phyloP scores from a whole-genome alignment of 768 basidiomycete genomes.

The Fibroporia radiculosa region DNA sequence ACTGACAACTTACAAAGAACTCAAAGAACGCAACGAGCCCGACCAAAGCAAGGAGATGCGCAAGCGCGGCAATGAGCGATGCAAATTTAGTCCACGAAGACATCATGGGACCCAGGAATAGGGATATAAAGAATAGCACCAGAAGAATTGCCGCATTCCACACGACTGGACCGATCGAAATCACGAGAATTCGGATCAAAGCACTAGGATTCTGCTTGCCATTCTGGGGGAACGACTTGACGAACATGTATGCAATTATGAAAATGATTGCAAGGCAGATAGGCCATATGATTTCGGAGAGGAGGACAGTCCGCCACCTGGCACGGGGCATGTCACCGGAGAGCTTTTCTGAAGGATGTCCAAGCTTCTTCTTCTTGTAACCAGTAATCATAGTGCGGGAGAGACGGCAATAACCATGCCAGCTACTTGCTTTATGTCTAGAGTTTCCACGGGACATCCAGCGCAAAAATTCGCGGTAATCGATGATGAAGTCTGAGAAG shows the following conservation, averaged over 20 bases:
- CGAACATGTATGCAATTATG: constrained; percentile 83
- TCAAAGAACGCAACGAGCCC: constrained; percentile 90
- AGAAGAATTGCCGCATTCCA: constrained; percentile 91
- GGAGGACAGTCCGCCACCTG: constrained; percentile 73
- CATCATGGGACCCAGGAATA: constrained; percentile 89
- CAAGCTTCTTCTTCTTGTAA: constrained; percentile 98
- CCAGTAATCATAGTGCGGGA: constrained; percentile 97
- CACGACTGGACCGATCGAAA: constrained; percentile 87
- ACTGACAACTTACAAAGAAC: constrained; percentile 67
- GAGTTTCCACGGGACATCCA: constrained; percentile 99
- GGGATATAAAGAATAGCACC: constrained; percentile 81
- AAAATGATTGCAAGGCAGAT: constrained; percentile 72
- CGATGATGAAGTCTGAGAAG: constrained; percentile 94
- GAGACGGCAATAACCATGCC: constrained; percentile 98
- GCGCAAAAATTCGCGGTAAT: constrained; percentile 95
- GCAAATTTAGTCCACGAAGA: constrained; percentile 82
- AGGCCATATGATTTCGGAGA: constrained; percentile 79
- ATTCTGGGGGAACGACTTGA: constrained; percentile 77
- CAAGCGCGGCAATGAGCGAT: constrained; percentile 86
- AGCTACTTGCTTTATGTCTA: constrained; percentile 91
- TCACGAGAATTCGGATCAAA: constrained; percentile 80
- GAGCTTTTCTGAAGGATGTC: constrained; percentile 95
- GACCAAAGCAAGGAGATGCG: constrained; percentile 74
- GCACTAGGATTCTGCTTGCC: constrained; percentile 72
- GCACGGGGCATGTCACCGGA: constrained; percentile 93